A percentile compares a stretch with the other conserved stretches of the same genome.
phyloP scores from a whole-genome alignment of 2,329 filamentous ascomycete species.

The Aspergillus aculeatus region DNA sequence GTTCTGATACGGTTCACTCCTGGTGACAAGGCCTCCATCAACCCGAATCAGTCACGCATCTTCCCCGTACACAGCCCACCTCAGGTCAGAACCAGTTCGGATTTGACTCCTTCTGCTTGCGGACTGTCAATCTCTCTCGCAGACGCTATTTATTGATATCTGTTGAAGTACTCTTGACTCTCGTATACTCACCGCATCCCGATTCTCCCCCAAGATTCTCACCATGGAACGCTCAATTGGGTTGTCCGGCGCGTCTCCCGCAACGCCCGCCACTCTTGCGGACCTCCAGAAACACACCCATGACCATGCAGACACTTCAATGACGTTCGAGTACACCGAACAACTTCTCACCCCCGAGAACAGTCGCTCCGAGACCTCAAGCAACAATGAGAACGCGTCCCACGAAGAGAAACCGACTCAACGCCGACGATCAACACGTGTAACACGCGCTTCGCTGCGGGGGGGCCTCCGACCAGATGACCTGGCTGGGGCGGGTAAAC shows the following conservation, averaged over 20 bases:
- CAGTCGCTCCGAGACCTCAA: slow-evolving; percentile 45
- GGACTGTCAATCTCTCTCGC: neutral
- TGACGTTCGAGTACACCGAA: slow-evolving; percentile 37
- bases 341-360: slow-evolving; percentile 45
- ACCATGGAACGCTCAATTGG: slow-evolving; percentile 31
- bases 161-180: neutral
- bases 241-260: slow-evolving; percentile 32
- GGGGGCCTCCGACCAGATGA: slow-evolving; percentile 29
- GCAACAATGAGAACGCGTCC: slow-evolving; percentile 39
- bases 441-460: slow-evolving; percentile 40
- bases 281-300: slow-evolving; percentile 28
- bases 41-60: neutral
- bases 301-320: slow-evolving; percentile 30
- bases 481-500: slow-evolving; percentile 23
- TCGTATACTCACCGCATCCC: slow-evolving; percentile 4
- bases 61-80: neutral
- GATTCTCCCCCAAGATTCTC: slow-evolving; percentile 1
- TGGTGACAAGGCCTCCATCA: neutral
- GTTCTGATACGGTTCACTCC: neutral
- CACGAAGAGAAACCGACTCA: slow-evolving; percentile 33
- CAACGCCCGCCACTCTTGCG: slow-evolving; percentile 29
- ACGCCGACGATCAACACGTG: slow-evolving; percentile 39
- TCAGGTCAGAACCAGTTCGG: neutral
- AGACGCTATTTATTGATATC: neutral
- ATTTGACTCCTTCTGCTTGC: neutral